phyloP scores from a whole-genome alignment of 345 rosid genomes.

The Populus alba region DNA sequence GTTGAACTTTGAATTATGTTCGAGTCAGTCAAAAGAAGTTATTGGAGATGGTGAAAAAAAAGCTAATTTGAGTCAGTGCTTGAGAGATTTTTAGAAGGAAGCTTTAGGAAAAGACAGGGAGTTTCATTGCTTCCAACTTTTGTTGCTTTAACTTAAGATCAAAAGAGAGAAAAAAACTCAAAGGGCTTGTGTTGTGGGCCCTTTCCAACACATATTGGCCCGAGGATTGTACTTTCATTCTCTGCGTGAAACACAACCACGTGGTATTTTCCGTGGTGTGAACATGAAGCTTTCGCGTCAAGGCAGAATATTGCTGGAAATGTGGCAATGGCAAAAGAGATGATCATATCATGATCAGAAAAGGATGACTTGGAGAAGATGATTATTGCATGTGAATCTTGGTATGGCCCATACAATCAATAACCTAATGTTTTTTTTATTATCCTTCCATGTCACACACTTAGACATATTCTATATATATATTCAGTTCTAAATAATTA shows the following conservation, averaged over 20 bases:
- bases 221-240: constrained; percentile 11
- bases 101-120: constrained; percentile 34
- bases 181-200: constrained; percentile 38
- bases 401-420: constrained; percentile 18
- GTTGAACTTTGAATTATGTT: constrained; percentile 25
- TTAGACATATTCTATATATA: neutral
- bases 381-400: constrained; percentile 18
- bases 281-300: constrained; percentile 14
- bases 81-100: constrained; percentile 18
- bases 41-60: constrained; percentile 35
- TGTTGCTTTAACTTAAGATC: constrained; percentile 35
- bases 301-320: constrained; percentile 34
- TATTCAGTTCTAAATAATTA: neutral
- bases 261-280: constrained; percentile 2
- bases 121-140: constrained; percentile 29
- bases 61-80: constrained; percentile 25
- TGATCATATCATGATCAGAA: constrained; percentile 30
- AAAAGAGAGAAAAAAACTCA: constrained; percentile 39
- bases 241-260: neutral
- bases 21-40: constrained; percentile 54
- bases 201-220: constrained; percentile 17
- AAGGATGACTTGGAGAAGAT: constrained; percentile 19
- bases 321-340: constrained; percentile 29
- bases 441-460: neutral
- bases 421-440: neutral